phyloP scores from a whole-genome alignment of 495 filamentous ascomycete species.

The Choiromyces venosus region DNA sequence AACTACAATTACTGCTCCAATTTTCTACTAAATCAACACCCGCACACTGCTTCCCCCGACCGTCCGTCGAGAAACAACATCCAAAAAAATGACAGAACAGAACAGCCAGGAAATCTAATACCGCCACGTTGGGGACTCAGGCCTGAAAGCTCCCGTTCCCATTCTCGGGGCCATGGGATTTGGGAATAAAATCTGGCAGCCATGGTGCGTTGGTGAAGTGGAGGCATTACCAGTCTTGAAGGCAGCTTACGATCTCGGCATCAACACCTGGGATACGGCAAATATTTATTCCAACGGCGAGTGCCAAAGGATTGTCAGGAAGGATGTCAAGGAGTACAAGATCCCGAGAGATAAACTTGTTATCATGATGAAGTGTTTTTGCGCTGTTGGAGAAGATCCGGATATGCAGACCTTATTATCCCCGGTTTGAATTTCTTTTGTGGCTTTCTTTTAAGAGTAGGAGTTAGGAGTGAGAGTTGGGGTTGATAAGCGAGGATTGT shows the following conservation, averaged over 20 bases:
- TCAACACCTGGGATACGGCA: slow-evolving; percentile 72
- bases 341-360: slow-evolving; percentile 73
- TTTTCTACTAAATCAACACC: too few relatives aligned
- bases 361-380: slow-evolving; percentile 74
- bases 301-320: slow-evolving; percentile 68
- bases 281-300: slow-evolving; percentile 61
- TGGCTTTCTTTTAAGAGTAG: neutral
- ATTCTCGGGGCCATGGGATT: slow-evolving; percentile 66
- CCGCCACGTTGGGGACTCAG: slow-evolving; percentile 57
- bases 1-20: too few relatives aligned
- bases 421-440: neutral
- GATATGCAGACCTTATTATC: neutral
- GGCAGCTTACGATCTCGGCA: slow-evolving; percentile 60
- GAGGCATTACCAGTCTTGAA: slow-evolving; percentile 62
- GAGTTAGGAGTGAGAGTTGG: too few relatives aligned
- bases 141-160: slow-evolving; percentile 60
- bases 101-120: slow-evolving; percentile 50
- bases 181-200: slow-evolving; percentile 51
- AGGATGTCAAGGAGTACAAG: slow-evolving; percentile 66
- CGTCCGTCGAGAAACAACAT: too few relatives aligned
- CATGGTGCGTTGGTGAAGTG: slow-evolving; percentile 59
- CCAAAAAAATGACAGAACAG: slow-evolving; percentile 34
- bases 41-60: too few relatives aligned
- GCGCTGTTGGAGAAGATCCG: slow-evolving; percentile 48
- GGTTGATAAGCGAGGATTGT: neutral